Conservation (phyloP, 2,329 filamentous ascomycete species). For the Aureobasidium sp. region DNA sequence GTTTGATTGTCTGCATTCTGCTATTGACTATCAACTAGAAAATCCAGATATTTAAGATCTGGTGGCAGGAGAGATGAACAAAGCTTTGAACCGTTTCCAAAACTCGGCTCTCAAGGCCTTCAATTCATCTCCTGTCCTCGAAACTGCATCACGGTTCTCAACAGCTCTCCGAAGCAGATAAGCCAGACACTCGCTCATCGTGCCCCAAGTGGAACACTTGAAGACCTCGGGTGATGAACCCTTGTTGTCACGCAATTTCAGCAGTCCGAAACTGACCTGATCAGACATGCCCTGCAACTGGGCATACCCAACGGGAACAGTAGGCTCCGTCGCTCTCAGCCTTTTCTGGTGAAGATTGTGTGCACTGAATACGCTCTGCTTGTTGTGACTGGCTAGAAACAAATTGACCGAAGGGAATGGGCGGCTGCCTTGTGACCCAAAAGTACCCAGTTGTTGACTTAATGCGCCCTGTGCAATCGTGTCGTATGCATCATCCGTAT, state of each 20-base stretch:
- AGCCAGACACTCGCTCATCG: conserved; percentile 21
- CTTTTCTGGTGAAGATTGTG: not conserved
- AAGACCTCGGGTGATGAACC: conserved; percentile 12
- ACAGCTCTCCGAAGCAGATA: conserved; percentile 20
- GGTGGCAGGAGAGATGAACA: too few relatives aligned
- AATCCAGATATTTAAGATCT: too few relatives aligned
- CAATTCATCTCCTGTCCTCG: not conserved
- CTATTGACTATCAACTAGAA: too few relatives aligned
- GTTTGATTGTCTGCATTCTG: too few relatives aligned
- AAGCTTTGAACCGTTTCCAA: not conserved
- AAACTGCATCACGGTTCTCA: conserved; percentile 19
- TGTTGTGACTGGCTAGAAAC: conserved; percentile 24
- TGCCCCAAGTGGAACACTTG: conserved; percentile 22
- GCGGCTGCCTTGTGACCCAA: not conserved
- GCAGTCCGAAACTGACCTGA: conserved; percentile 18
- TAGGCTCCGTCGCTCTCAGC: not conserved
- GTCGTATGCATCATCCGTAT: conserved; percentile 22
- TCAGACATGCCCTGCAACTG: conserved; percentile 24
- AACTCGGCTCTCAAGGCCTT: not conserved
- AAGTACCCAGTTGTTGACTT: conserved; percentile 16
- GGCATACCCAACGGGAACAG: conserved; percentile 15
- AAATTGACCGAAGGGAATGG: conserved; percentile 18
- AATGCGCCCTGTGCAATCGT: conserved; percentile 19
- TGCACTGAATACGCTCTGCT: not conserved
- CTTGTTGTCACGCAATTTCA: conserved; percentile 11